These are phyloP conservation scores for Neurospora sp. DNA, from an alignment of 495 filamentous ascomycete species.

Conservation along the genomic window DNA sequence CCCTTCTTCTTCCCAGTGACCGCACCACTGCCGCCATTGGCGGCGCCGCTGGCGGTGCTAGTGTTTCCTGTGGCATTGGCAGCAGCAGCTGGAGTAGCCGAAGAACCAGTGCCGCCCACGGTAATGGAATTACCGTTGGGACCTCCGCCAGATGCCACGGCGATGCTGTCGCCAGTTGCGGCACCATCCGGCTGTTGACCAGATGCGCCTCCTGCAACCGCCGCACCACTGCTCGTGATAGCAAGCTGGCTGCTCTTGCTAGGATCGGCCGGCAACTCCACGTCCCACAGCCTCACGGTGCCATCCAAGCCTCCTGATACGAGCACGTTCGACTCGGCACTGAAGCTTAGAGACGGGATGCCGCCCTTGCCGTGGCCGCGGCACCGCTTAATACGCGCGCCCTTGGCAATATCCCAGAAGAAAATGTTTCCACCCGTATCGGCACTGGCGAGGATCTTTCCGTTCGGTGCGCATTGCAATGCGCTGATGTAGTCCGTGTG, in stretches of 20 bases:
- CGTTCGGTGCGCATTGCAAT: conserved; percentile 74
- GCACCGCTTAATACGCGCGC: conserved; percentile 78
- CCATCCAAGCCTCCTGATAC: conserved; percentile 85
- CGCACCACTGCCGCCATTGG: conserved; percentile 29
- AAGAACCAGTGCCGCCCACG: conserved; percentile 17
- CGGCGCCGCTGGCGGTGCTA: conserved; percentile 15
- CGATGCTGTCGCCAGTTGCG: conserved; percentile 35
- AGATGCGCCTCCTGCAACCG: conserved; percentile 24
- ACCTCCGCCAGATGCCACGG: conserved; percentile 32
- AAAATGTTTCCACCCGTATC: conserved; percentile 78
- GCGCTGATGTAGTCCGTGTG: conserved; percentile 77
- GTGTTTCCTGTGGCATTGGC: conserved; percentile 22
- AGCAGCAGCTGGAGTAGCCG: conserved; percentile 16
- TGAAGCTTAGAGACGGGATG: conserved; percentile 86
- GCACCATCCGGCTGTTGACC: conserved; percentile 49
- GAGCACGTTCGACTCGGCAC: conserved; percentile 77
- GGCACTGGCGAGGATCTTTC: conserved; percentile 78
- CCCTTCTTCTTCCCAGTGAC: conserved; percentile 65
- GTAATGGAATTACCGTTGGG: conserved; percentile 24
- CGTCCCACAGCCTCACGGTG: conserved; percentile 89
- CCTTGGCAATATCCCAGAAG: conserved; percentile 83
- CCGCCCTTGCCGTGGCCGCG: conserved; percentile 89
- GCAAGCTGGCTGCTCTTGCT: conserved; percentile 25
- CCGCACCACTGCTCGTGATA: not conserved
- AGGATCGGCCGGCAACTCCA: conserved; percentile 50